Evolutionary conservation across 495 filamentous ascomycete species (phyloP), one percentile per base, ranked within the genome.

Genomic region (Hyphodiscus hymeniophilus): DNA sequence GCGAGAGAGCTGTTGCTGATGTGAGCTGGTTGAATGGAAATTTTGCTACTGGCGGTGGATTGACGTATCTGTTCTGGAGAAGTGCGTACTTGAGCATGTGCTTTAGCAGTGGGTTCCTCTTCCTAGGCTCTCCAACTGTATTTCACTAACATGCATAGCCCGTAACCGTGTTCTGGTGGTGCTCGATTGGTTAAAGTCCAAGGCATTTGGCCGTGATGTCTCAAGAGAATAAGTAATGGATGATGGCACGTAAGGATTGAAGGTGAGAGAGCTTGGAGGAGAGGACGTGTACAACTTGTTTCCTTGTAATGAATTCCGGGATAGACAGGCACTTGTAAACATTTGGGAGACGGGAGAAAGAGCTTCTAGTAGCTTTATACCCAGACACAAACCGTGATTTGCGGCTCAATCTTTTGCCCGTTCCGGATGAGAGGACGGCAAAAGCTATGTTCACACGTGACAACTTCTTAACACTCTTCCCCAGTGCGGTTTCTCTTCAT

Each of bases 1-100:
- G 86, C 70, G 92, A 99, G 65, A 87, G 89, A 72, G 92, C 92
- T 22, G 90, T 99, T 52, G 92, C 92, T 45, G 92, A 99, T 70
- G 89, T 99, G 61, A 89, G 82, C 67, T 97, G 91, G 89, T 77
- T 92, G 69, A 92, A 89, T 63, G 94, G 94, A 60, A 99, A 99
- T 69, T 77, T 97, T 58, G 86, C 89, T 33, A 82, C 80, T 42
- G 86, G 87, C 60, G 87, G 87, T 61, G 83, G 79, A 58, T 69
- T 89, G 62, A 89, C 84, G 42, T 88, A 81, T 63, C 79, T 96
- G 57, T 97, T 98, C 80, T 98, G 92, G 92, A 76, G 87, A 65
- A 89, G 83, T 63, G 94, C 92, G 42, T 99, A 99, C 66, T 72
- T 99, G 67, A 94, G 84, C 77, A 99, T 99, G 92, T 96, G 90